A percentile compares a stretch with the other conserved stretches of the same genome.
Evolutionary conservation across 179 eudicot genomes (phyloP).

Genomic region (Amaranthus tricolor): DNA sequence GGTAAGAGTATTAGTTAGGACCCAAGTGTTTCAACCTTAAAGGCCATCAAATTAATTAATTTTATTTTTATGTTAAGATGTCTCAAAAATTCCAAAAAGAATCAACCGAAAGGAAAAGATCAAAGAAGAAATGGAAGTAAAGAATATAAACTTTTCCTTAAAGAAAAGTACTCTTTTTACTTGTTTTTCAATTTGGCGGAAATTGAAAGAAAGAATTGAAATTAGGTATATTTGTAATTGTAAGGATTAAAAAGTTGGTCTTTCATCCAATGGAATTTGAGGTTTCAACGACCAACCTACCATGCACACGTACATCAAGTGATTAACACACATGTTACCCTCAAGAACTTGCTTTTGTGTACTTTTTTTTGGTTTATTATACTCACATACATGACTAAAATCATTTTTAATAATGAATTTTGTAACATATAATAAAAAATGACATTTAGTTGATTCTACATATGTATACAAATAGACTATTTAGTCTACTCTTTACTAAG

Average conservation of each 20-base stretch:
- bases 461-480: too few relatives aligned
- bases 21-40: constrained; percentile 17
- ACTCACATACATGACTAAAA: too few relatives aligned
- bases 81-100: constrained; percentile 26
- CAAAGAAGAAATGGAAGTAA: not conserved
- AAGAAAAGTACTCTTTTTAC: not conserved
- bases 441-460: too few relatives aligned
- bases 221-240: not conserved
- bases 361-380: too few relatives aligned
- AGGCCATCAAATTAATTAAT: not conserved
- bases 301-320: constrained; percentile 17
- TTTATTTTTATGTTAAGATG: not conserved
- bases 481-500: too few relatives aligned
- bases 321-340: not conserved
- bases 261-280: not conserved
- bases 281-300: constrained; percentile 7
- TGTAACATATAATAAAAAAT: too few relatives aligned
- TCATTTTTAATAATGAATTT: too few relatives aligned
- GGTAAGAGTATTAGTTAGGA: constrained; percentile 5
- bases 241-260: not conserved
- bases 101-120: constrained; percentile 27
- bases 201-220: not conserved
- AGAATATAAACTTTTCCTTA: constrained; percentile 14
- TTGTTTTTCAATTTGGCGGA: not conserved
- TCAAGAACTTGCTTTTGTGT: not conserved